phyloP scores from a whole-genome alignment of 1,284 basidiomycete genomes.

The Ganoderma leucocontextum region DNA sequence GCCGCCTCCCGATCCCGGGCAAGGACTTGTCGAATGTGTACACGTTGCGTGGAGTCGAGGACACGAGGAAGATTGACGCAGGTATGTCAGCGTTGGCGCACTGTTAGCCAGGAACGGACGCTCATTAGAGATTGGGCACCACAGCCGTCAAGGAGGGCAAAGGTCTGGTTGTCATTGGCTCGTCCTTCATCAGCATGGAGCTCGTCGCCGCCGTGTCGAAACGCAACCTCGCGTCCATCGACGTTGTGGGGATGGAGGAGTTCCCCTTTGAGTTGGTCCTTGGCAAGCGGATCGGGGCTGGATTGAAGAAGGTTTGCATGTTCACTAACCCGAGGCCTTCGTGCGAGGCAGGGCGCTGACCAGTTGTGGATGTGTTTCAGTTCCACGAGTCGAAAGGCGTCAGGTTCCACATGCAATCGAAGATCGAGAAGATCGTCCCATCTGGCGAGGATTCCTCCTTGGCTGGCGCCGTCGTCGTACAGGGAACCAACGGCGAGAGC shows the following conservation, averaged over 20 bases:
- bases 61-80: slow-evolving; percentile 80
- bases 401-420: slow-evolving; percentile 83
- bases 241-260: slow-evolving; percentile 88
- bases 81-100: slow-evolving; percentile 49
- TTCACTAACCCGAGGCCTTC: background rate
- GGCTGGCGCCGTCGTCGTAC: slow-evolving; percentile 66
- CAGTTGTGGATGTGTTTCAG: slow-evolving; percentile 46
- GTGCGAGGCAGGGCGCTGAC: background rate
- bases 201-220: slow-evolving; percentile 80
- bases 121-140: slow-evolving; percentile 8
- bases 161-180: slow-evolving; percentile 86
- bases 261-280: slow-evolving; percentile 86
- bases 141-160: slow-evolving; percentile 66
- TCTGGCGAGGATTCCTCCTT: slow-evolving; percentile 56
- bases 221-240: slow-evolving; percentile 79
- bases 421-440: slow-evolving; percentile 79
- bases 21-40: slow-evolving; percentile 82
- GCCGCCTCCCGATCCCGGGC: slow-evolving; percentile 82
- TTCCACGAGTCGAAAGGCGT: slow-evolving; percentile 84
- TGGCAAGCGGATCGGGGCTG: slow-evolving; percentile 83
- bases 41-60: slow-evolving; percentile 77
- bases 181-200: slow-evolving; percentile 96
- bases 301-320: slow-evolving; percentile 74
- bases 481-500: slow-evolving; percentile 59
- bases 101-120: background rate